Conservation (phyloP, 2,329 filamentous ascomycete genomes). For the Colletotrichum kahawae region DNA sequence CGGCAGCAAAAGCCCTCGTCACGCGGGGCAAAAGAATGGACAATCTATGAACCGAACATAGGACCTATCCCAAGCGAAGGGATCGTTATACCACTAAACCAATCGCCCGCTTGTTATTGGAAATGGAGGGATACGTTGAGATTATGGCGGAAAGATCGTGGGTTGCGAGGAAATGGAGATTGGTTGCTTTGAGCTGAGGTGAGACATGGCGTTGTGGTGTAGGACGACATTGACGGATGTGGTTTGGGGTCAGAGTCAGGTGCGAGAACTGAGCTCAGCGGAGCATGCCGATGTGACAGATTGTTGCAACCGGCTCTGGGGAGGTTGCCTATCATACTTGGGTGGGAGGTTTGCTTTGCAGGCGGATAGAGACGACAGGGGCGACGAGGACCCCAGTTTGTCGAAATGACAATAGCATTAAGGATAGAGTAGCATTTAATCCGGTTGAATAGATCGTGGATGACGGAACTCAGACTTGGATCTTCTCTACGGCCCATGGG, state of each 20-base stretch:
- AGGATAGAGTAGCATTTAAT: not conserved
- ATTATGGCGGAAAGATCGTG: not conserved
- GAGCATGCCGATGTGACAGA: not conserved
- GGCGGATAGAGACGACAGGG: too few species aligned
- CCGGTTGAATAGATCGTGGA: not conserved
- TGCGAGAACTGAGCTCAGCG: not conserved
- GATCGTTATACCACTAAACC: not conserved
- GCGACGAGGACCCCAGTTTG: too few species aligned
- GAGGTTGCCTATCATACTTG: not conserved
- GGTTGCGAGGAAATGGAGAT: not conserved
- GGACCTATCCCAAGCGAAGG: not conserved
- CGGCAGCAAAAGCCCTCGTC: not conserved
- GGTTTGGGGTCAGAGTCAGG: not conserved
- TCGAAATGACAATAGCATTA: too few species aligned
- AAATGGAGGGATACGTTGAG: rapidly evolving
- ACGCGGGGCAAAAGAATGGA: not conserved
- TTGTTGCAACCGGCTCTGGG: not conserved
- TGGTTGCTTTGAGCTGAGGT: not conserved
- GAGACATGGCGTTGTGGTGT: not conserved
- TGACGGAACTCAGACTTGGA: too few species aligned
- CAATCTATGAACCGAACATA: not conserved
- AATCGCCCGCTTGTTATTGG: not conserved
- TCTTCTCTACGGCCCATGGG: too few species aligned
- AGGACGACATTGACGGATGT: not conserved
- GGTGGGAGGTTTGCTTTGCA: not conserved